Base-by-base conservation (phyloP, 2,329 filamentous ascomycete genomes). In the Chrysoporthe puriensis region DNA sequence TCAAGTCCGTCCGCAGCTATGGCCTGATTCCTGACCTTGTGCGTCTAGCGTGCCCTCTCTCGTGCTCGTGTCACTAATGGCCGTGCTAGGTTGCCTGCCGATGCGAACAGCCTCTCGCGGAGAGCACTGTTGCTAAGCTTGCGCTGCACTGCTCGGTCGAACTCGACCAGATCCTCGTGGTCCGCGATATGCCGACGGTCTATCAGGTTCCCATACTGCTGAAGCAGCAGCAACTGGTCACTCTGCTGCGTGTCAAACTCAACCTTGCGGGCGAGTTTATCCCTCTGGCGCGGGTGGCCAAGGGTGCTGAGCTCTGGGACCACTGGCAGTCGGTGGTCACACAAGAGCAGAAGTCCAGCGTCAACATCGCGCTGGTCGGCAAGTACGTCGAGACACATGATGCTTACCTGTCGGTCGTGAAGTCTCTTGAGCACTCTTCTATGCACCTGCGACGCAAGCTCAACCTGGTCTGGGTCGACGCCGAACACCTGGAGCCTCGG, bases 151-250 rank as follows among this genome's bases (percentile, higher is more conserved):
- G 95, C 79, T 93, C 97, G 76, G 91, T 97, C 60, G 92, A 96
- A 64, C 81, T 86, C 13, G 86, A 94, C 72, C 93, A 97, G 76
- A 93, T 98, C 56, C 84, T 98, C 70, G 91, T 88, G n/a, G 94
- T 99, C 13, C 90, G 91, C 73, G 91, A 98, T 77, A 93, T 98
- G 79, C 85, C 90, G 26, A 94, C 94, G 14, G 96, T 92, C 63
- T 99, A 99, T 80, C 94, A 97, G 72, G 95, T 98, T 2, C 96
- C 96, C 0, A 84, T 97, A n/a, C 90, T 98, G 34, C 89, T 98
- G 16, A 88, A 95, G 73, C 85, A 94, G 72, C 93, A 98, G 80
- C 88, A 89, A 34, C 83, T 98, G 1, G 82, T 95, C 9, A 79
- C 83, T 14, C 85, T 88, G n/a, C 82, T 98, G 65, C 85, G 84